These are phyloP conservation scores for Dioscorea alata DNA, from an alignment of 106 monocot genomes.

Conservation along the genomic window DNA sequence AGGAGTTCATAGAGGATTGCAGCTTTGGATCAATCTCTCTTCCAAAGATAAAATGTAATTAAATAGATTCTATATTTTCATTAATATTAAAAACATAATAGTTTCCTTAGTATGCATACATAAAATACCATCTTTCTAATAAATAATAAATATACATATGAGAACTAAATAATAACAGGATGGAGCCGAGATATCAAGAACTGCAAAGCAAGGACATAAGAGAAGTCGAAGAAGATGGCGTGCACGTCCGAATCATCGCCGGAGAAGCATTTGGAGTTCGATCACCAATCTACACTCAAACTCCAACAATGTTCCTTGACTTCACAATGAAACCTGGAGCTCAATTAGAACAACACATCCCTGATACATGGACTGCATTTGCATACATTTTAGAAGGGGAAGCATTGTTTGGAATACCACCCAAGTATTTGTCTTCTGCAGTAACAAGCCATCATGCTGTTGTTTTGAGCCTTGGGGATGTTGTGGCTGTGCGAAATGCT, in stretches of 20 bases:
- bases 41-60: conserved; percentile 82
- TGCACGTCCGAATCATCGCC: conserved; percentile 70
- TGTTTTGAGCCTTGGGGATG: conserved; percentile 33
- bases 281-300: conserved; percentile 88
- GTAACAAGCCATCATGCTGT: conserved; percentile 19
- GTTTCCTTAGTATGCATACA: too few relatives aligned
- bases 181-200: conserved; percentile 85
- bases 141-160: neutral
- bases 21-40: conserved; percentile 92
- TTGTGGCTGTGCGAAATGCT: conserved; percentile 23
- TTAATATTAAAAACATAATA: too few relatives aligned
- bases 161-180: conserved; percentile 24
- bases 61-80: too few relatives aligned
- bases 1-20: conserved; percentile 57
- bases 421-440: conserved; percentile 1
- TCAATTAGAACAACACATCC: conserved; percentile 48
- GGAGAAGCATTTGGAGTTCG: conserved; percentile 78
- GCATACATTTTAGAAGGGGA: conserved; percentile 78
- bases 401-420: conserved; percentile 32
- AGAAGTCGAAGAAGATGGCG: conserved; percentile 56
- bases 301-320: conserved; percentile 91
- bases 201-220: conserved; percentile 74
- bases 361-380: conserved; percentile 70
- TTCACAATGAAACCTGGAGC: conserved; percentile 78
- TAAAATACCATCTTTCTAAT: neutral